Percentiles rank a stretch among this genome's conserved stretches.
Evolutionary conservation across 228 moss, liverwort and hornwort genomes (phyloP).

Genomic region (Sphagnum fallax): DNA sequence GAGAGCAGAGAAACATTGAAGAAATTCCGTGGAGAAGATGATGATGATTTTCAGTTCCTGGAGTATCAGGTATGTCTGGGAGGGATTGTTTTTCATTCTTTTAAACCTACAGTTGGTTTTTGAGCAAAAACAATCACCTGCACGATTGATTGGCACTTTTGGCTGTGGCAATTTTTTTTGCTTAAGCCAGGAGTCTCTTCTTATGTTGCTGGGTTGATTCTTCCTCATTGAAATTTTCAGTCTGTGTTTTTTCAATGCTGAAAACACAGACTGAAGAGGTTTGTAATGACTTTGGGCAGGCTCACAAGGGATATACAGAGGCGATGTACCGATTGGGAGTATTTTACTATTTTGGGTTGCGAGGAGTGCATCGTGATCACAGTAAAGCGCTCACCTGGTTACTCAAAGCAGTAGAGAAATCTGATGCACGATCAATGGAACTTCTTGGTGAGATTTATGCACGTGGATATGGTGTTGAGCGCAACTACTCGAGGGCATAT

Average conservation of each 20-base stretch:
- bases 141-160: too few species aligned
- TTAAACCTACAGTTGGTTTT: too few species aligned
- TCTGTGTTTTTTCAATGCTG: too few species aligned
- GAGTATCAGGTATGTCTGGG: constrained; percentile 52
- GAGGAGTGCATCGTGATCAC: constrained; percentile 89
- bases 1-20: constrained; percentile 84
- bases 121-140: too few species aligned
- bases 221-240: too few species aligned
- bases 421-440: constrained; percentile 63
- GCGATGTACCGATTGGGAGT: constrained; percentile 86
- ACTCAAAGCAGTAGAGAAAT: constrained; percentile 86
- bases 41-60: constrained; percentile 94
- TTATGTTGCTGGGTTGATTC: too few species aligned
- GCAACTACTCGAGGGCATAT: constrained; percentile 74
- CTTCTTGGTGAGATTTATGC: constrained; percentile 93
- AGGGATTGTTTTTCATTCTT: too few species aligned
- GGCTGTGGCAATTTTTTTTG: too few species aligned
- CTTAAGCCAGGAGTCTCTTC: too few species aligned
- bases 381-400: constrained; percentile 83
- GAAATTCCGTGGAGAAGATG: constrained; percentile 86
- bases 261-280: too few species aligned
- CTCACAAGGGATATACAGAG: constrained; percentile 71
- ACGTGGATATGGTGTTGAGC: constrained; percentile 81
- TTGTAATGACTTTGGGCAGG: constrained; percentile 24
- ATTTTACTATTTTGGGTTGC: constrained; percentile 78